phyloP scores from a whole-genome alignment of 192 early-diverging fungal genomes.

The Oehlia diaphana region DNA sequence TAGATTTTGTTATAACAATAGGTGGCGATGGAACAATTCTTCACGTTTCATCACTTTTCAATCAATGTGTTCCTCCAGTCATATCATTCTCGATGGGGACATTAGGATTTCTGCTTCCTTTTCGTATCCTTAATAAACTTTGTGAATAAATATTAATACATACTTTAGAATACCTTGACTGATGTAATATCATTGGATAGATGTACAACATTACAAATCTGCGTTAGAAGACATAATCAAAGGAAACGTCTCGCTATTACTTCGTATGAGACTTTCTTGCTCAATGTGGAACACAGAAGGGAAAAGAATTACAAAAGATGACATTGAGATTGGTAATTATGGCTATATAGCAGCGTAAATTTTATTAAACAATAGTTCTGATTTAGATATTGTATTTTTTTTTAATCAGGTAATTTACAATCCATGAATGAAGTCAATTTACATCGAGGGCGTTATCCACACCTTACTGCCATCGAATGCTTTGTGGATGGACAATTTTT shows the following conservation, averaged over 20 bases:
- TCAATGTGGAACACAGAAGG: constrained; percentile 60
- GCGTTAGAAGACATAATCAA: constrained; percentile 66
- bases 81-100: constrained; percentile 93
- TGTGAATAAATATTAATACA: background rate
- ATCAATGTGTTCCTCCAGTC: constrained; percentile 76
- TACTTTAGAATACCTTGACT: background rate
- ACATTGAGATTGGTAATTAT: constrained; percentile 44
- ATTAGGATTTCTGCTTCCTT: constrained; percentile 88
- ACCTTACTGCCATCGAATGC: constrained; percentile 78
- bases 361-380: background rate
- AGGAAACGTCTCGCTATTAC: constrained; percentile 63
- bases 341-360: background rate
- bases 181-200: constrained; percentile 35
- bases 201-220: constrained; percentile 61
- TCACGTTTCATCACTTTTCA: constrained; percentile 82
- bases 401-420: constrained; percentile 42
- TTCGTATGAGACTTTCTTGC: constrained; percentile 78
- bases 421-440: constrained; percentile 89
- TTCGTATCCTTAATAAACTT: constrained; percentile 45
- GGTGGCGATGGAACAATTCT: constrained; percentile 93
- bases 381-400: background rate
- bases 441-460: constrained; percentile 84
- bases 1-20: constrained; percentile 89
- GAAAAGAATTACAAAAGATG: constrained; percentile 49
- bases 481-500: constrained; percentile 79